Conservation (phyloP, 2,329 filamentous ascomycete species). For the Ascochyta clinopodiicola region DNA sequence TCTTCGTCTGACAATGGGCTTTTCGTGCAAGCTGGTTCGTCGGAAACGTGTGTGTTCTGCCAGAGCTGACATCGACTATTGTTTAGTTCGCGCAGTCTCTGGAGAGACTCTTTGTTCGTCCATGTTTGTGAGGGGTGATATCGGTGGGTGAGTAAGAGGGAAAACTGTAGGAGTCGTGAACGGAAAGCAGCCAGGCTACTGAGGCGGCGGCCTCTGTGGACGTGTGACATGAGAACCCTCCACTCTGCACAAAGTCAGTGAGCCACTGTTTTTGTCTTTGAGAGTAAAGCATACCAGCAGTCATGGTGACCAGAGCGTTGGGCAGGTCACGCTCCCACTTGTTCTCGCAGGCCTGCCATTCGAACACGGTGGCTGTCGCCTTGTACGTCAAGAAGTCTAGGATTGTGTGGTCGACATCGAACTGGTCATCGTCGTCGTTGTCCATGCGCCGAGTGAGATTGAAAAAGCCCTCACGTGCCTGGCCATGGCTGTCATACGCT, state of each 20-base stretch:
- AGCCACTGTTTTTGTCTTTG: not conserved
- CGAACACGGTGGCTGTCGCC: slow-evolving; percentile 53
- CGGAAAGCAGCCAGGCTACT: slow-evolving; percentile 55
- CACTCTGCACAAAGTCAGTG: slow-evolving; percentile 46
- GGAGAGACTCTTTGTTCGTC: slow-evolving; percentile 45
- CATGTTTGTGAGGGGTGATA: slow-evolving; percentile 48
- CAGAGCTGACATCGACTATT: slow-evolving; percentile 25
- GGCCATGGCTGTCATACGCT: slow-evolving; percentile 22
- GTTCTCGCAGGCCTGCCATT: slow-evolving; percentile 39
- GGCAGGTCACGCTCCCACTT: slow-evolving; percentile 43
- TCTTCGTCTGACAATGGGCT: slow-evolving; percentile 37
- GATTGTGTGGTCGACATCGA: slow-evolving; percentile 62
- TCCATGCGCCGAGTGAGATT: slow-evolving; percentile 44
- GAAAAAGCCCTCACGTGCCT: slow-evolving; percentile 38
- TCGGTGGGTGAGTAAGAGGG: slow-evolving; percentile 53
- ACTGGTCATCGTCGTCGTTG: slow-evolving; percentile 45
- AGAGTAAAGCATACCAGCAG: slow-evolving; percentile 32
- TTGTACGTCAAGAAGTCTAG: slow-evolving; percentile 63
- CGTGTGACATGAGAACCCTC: slow-evolving; percentile 51
- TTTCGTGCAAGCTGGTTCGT: slow-evolving; percentile 28
- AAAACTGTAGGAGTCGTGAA: slow-evolving; percentile 56
- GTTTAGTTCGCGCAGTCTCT: slow-evolving; percentile 47
- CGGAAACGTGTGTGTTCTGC: slow-evolving; percentile 21
- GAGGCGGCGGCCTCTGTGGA: slow-evolving; percentile 46
- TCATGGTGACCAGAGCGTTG: slow-evolving; percentile 42